A percentile compares a stretch with the other conserved stretches of the same genome.
phyloP scores from a whole-genome alignment of 192 early-diverging fungal species.

The Mortierella claussenii region DNA sequence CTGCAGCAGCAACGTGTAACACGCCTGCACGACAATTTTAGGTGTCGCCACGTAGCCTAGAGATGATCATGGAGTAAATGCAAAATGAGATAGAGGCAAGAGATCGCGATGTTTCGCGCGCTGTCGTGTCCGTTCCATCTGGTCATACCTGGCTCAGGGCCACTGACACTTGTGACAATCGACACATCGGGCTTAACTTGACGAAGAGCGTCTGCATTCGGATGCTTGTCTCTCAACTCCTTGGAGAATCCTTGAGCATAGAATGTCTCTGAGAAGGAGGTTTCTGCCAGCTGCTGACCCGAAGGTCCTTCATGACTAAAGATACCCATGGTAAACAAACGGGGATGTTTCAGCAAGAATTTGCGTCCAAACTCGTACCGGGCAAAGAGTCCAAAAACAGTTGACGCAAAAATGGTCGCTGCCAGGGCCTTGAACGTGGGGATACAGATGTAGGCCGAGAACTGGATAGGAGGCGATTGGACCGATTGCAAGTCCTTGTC shows the following conservation, averaged over 20 bases:
- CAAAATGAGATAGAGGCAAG: background rate
- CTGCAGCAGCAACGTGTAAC: conserved; percentile 60
- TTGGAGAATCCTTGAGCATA: conserved; percentile 63
- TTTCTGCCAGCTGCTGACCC: conserved; percentile 63
- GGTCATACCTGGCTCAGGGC: conserved; percentile 71
- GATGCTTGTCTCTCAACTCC: conserved; percentile 23
- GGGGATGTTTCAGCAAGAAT: conserved; percentile 66
- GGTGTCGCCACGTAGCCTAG: conserved; percentile 72
- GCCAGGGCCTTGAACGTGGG: conserved; percentile 56
- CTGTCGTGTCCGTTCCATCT: too few relatives aligned
- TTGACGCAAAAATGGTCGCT: conserved; percentile 49
- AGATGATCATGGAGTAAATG: background rate
- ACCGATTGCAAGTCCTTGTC: conserved; percentile 45
- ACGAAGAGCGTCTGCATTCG: conserved; percentile 15
- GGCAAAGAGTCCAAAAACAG: conserved; percentile 61
- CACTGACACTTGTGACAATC: conserved; percentile 63
- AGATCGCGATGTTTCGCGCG: too few relatives aligned
- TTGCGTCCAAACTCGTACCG: conserved; percentile 63
- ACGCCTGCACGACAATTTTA: conserved; percentile 64
- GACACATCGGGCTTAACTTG: conserved; percentile 54
- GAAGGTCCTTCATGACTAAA: conserved; percentile 67
- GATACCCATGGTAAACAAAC: conserved; percentile 66
- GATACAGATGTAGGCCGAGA: conserved; percentile 68
- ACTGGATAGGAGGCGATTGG: conserved; percentile 62
- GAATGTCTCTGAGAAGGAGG: conserved; percentile 64